These are phyloP conservation scores for Hygrophorus russula DNA, from an alignment of 768 basidiomycete genomes.

Conservation along the genomic window DNA sequence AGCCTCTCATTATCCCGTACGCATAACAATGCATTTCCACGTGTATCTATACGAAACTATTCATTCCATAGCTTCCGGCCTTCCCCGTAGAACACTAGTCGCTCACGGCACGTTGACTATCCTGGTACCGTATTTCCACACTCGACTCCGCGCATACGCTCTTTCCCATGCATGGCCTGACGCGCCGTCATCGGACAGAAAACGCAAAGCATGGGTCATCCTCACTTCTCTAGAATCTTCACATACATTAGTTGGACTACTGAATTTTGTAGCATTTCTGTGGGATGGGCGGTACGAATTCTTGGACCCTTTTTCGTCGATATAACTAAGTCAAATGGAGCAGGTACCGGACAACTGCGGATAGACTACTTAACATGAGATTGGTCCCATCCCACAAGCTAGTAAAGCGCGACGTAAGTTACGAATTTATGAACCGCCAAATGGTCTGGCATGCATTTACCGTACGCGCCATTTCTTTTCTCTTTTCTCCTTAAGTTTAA, in stretches of 20 bases:
- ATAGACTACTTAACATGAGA: slow-evolving; percentile 64
- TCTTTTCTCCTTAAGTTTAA: background rate
- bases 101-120: slow-evolving; percentile 66
- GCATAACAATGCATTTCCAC: slow-evolving; percentile 15
- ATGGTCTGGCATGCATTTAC: slow-evolving; percentile 99
- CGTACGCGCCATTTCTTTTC: slow-evolving; percentile 33
- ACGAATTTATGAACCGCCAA: slow-evolving; percentile 99
- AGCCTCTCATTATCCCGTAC: slow-evolving; percentile 21
- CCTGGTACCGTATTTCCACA: slow-evolving; percentile 68
- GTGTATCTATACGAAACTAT: background rate
- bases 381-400: slow-evolving; percentile 63
- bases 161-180: slow-evolving; percentile 88
- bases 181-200: slow-evolving; percentile 65
- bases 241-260: slow-evolving; percentile 48
- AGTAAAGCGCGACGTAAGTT: slow-evolving; percentile 78
- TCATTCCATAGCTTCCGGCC: slow-evolving; percentile 40
- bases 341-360: slow-evolving; percentile 80
- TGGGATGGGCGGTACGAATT: slow-evolving; percentile 68
- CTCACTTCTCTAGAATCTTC: slow-evolving; percentile 58
- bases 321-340: background rate
- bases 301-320: background rate
- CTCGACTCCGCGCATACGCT: slow-evolving; percentile 61
- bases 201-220: slow-evolving; percentile 62
- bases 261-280: slow-evolving; percentile 77
- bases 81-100: slow-evolving; percentile 50